Evolutionary conservation across 257 asterid genomes (phyloP).

Genomic region (Solanum peruvianum): DNA sequence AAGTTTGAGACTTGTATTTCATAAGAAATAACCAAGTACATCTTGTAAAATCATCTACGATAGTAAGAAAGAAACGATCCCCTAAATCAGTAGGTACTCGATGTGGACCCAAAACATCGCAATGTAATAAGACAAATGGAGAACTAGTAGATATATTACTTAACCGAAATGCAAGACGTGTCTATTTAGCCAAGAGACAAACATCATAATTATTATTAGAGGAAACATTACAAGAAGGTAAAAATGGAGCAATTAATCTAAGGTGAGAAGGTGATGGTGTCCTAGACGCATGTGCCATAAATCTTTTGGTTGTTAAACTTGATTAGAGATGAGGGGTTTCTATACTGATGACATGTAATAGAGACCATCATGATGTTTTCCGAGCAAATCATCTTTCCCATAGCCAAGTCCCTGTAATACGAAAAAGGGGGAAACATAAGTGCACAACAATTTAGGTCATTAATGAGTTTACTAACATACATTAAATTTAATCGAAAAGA

Average conservation of each 20-base stretch:
- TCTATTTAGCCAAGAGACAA: not conserved
- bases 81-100: not conserved
- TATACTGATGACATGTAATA: not conserved
- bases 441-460: not conserved
- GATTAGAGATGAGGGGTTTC: not conserved
- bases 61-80: not conserved
- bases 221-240: not conserved
- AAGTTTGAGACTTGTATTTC: not conserved
- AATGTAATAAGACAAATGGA: not conserved
- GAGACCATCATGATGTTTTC: not conserved
- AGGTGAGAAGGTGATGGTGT: not conserved
- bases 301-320: not conserved
- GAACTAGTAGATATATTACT: not conserved
- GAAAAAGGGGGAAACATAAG: not conserved
- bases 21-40: not conserved
- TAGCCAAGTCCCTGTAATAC: not conserved
- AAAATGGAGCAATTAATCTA: not conserved
- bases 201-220: not conserved
- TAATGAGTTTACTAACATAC: not conserved
- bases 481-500: not conserved
- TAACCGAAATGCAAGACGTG: not conserved
- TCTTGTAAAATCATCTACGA: not conserved
- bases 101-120: not conserved
- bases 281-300: not conserved
- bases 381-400: constrained; percentile 5